These are phyloP conservation scores for Eutrema yunnanense DNA, from an alignment of 345 rosid species.

Conservation along the genomic window DNA sequence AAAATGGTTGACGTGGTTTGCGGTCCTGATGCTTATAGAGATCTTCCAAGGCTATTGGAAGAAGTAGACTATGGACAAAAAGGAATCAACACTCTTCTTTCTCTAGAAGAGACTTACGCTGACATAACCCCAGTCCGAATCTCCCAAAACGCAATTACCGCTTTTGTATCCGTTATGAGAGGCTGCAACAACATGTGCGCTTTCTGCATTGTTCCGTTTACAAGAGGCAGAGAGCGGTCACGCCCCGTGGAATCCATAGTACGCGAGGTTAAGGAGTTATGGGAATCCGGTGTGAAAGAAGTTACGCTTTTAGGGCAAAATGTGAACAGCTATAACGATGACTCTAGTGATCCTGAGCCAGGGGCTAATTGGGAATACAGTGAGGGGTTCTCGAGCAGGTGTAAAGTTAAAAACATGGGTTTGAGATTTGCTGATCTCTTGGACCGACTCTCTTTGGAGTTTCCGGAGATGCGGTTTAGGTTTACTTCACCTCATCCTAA, in stretches of 20 bases:
- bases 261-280: conserved; percentile 77
- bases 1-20: conserved; percentile 99
- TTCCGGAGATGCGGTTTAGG: conserved; percentile 95
- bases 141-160: conserved; percentile 54
- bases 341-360: conserved; percentile 50
- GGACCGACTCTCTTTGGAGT: conserved; percentile 70
- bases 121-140: conserved; percentile 82
- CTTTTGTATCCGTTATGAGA: conserved; percentile 93
- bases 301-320: conserved; percentile 92
- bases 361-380: conserved; percentile 70
- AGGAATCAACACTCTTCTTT: conserved; percentile 90
- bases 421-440: conserved; percentile 87
- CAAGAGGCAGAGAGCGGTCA: conserved; percentile 91
- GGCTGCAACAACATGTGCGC: conserved; percentile 99
- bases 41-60: conserved; percentile 69
- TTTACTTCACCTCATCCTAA: conserved; percentile 97
- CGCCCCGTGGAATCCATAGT: conserved; percentile 85
- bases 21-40: conserved; percentile 94
- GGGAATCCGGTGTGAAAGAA: conserved; percentile 86
- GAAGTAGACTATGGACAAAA: conserved; percentile 91
- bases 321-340: conserved; percentile 90
- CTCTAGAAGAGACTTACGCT: conserved; percentile 91
- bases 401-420: conserved; percentile 76
- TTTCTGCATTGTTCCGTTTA: conserved; percentile 91
- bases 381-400: conserved; percentile 80